Evolutionary conservation across 2,329 filamentous ascomycete genomes (phyloP).

Genomic region (Fusarium citri): DNA sequence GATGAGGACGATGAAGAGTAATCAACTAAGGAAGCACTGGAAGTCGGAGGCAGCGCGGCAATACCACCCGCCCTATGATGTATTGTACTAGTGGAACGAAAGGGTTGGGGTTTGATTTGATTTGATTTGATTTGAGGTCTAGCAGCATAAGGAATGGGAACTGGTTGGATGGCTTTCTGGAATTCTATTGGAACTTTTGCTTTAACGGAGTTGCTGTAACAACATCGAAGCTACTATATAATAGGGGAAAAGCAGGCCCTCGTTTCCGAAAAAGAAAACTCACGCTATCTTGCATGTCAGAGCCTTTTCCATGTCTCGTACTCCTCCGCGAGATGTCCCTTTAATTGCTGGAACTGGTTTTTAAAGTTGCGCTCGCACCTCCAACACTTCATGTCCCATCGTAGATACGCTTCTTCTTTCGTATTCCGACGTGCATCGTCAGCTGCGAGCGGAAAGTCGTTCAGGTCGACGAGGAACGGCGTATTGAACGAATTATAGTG

Average conservation of each 20-base stretch:
- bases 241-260: conserved; percentile 34
- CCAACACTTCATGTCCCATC: conserved; percentile 82
- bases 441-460: conserved; percentile 79
- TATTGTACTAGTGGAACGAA: conserved; percentile 5
- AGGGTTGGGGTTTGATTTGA: conserved; percentile 8
- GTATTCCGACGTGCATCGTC: conserved; percentile 73
- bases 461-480: conserved; percentile 81
- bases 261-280: conserved; percentile 6
- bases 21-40: conserved; percentile 4
- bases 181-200: conserved; percentile 10
- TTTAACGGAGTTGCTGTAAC: conserved; percentile 34
- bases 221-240: conserved; percentile 22
- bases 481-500: conserved; percentile 96
- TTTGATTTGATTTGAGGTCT: conserved; percentile 3
- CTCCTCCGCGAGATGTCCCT: conserved; percentile 79
- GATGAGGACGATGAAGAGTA: conserved; percentile 40
- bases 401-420: conserved; percentile 68
- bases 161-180: conserved; percentile 9
- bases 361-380: conserved; percentile 80
- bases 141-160: not conserved
- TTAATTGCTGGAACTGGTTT: conserved; percentile 78
- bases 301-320: conserved; percentile 79
- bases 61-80: not conserved
- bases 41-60: not conserved
- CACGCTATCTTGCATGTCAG: conserved; percentile 51